Base-by-base conservation (phyloP, 2,329 filamentous ascomycete genomes). In the Cordyceps cateniannulata region DNA sequence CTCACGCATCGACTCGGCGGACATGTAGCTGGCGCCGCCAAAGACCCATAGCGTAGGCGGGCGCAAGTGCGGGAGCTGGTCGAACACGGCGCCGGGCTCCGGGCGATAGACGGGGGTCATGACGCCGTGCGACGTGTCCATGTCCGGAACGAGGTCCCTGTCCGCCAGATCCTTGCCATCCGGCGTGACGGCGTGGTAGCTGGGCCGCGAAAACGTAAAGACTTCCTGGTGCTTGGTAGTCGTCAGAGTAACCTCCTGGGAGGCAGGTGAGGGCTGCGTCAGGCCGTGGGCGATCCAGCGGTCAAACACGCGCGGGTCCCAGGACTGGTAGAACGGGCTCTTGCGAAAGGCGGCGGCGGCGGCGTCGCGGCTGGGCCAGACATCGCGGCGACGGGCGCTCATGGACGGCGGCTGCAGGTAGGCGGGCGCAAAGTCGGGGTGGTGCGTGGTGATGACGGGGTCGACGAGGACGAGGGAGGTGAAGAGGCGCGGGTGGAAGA, bases 211-310 rank as follows among this genome's bases (percentile, higher is more conserved):
- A 71, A 88, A 95, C 1, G 87, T 91, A 69, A 91, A 61, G 62
- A 92, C 89, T 76, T 76, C 74, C 44, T 96, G 91, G 72, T 96
- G 89, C 68, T 93, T 91, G 0, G 91, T 88, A 0, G 93, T 98
- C 2, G 84, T 83, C 2, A 95, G 79, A 0, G 91, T 93, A 1
- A 92, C 87, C 38, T 80, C 75, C 18, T 75, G 73, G 18, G 66
- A 50, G 14, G 69, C 69, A 8, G 65, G 61, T 1, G 77, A 67
- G 2, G 87, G 78, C 18, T 88, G 81, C n/a, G 89, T 83, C n/a
- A 97, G 76, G 14, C 92, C 93, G 69, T 90, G 80, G 62, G 83
- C 66, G 49, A 92, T 74, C 69, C 71, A 76, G 3, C 65, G 66
- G 12, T 92, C 85, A 0, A 97, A 79, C 0, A 93, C 92, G 50